phyloP scores from a whole-genome alignment of 2,329 filamentous ascomycete species.

The Emmonsiellopsis sp. region DNA sequence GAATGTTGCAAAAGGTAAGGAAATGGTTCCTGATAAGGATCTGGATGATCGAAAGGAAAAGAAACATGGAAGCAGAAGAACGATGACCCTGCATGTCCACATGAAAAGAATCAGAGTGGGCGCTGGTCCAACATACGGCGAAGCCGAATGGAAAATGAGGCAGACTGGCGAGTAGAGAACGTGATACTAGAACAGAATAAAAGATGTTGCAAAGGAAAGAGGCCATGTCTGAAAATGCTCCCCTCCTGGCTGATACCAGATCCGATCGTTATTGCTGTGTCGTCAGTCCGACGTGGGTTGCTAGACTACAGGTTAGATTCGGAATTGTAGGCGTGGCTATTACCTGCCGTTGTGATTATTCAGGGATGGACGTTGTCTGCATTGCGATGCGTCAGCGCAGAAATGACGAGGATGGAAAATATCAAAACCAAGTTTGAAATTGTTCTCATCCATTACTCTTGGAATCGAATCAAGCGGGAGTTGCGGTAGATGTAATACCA shows the following conservation, averaged over 20 bases:
- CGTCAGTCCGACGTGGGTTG: neutral
- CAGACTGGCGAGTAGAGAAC: neutral
- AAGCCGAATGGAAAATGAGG: neutral
- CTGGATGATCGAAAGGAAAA: neutral
- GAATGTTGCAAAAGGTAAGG: neutral
- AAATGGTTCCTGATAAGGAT: neutral
- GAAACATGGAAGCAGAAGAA: neutral
- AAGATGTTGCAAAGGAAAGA: neutral
- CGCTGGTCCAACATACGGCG: neutral
- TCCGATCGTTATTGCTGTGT: neutral
- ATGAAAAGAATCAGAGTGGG: neutral
- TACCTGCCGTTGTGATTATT: neutral
- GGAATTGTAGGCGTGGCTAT: neutral
- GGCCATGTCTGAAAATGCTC: neutral
- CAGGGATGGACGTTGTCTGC: neutral
- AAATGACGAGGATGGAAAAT: slow-evolving; percentile 1
- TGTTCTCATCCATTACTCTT: neutral
- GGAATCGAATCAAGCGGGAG: slow-evolving; percentile 4
- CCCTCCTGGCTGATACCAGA: neutral
- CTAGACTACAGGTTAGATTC: neutral
- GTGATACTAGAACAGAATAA: neutral
- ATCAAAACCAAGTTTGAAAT: slow-evolving; percentile 2
- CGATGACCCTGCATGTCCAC: neutral
- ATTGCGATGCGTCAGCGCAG: neutral
- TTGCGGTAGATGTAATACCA: slow-evolving; percentile 10